Conservation (phyloP, 129 eudicot genomes). For the Gnaphalium uliginosum region DNA sequence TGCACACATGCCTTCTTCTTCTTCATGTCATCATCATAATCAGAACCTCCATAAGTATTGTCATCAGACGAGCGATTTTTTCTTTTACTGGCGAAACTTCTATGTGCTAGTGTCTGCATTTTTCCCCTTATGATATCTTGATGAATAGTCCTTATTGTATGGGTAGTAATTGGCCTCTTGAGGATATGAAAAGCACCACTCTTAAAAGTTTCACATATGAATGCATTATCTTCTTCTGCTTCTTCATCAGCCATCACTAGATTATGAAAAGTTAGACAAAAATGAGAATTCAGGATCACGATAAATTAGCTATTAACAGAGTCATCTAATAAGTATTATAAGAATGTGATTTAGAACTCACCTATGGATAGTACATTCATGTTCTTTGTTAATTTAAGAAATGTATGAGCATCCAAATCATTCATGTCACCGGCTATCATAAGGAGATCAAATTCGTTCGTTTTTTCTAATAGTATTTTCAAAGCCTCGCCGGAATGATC, state of each 20-base stretch:
- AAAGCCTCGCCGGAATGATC: too few relatives aligned
- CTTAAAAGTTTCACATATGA: slow-evolving; percentile 27
- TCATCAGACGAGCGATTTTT: too few relatives aligned
- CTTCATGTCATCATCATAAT: slow-evolving; percentile 3
- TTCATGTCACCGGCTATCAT: slow-evolving; percentile 19
- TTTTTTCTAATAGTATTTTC: too few relatives aligned
- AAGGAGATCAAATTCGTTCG: neutral
- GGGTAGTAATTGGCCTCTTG: slow-evolving; percentile 31
- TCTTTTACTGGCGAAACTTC: too few relatives aligned
- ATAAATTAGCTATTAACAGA: neutral
- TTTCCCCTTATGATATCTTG: slow-evolving; percentile 27
- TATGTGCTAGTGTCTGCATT: too few relatives aligned
- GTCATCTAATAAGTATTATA: neutral
- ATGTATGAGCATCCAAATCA: slow-evolving; percentile 26
- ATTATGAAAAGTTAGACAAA: neutral
- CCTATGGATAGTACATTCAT: slow-evolving; percentile 26
- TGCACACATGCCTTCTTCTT: slow-evolving; percentile 34
- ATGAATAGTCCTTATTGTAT: slow-evolving; percentile 31
- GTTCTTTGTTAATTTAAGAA: slow-evolving; percentile 28
- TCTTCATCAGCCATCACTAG: slow-evolving; percentile 47
- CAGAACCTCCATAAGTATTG: neutral
- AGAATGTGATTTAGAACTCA: slow-evolving; percentile 21
- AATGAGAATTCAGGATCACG: neutral
- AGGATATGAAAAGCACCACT: slow-evolving; percentile 43
- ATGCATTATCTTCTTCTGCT: slow-evolving; percentile 28